A percentile compares a stretch with the other conserved stretches of the same genome.
phyloP scores from a whole-genome alignment of 306 rosid genomes.

The Arachis hypogaea region DNA sequence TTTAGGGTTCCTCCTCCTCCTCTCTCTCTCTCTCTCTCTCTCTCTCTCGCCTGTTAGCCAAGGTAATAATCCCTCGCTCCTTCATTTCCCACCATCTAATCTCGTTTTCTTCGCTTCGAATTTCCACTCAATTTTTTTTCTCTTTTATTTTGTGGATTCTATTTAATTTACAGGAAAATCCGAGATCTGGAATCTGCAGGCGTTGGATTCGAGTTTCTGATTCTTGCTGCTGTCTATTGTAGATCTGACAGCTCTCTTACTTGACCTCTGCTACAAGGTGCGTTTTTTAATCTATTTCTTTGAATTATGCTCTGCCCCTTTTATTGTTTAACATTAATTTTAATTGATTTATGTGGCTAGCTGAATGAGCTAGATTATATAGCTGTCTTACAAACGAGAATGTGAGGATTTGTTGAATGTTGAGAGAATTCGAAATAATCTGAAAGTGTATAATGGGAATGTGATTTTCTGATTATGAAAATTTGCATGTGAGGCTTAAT shows the following conservation, averaged over 20 bases:
- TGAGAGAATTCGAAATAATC: too few species aligned
- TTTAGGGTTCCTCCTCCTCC: constrained; percentile 55
- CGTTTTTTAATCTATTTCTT: background rate
- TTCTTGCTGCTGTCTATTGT: constrained; percentile 18
- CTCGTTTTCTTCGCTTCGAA: background rate
- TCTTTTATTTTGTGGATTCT: background rate
- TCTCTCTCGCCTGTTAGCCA: background rate
- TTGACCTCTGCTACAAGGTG: constrained; percentile 26
- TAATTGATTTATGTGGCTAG: background rate
- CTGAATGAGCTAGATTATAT: background rate
- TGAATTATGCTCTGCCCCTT: background rate
- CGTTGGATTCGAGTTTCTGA: background rate
- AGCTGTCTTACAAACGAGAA: background rate
- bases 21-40: constrained; percentile 21
- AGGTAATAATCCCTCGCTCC: constrained; percentile 40
- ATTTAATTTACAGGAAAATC: constrained; percentile 4
- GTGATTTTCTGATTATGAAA: too few species aligned
- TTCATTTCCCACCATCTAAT: constrained; percentile 9
- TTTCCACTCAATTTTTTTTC: constrained; percentile 24
- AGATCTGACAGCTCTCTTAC: constrained; percentile 43
- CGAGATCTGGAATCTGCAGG: constrained; percentile 42
- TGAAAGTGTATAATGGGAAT: too few species aligned
- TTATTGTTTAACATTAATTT: too few species aligned
- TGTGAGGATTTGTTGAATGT: too few species aligned
- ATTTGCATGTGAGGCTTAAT: too few species aligned